A percentile compares a stretch with the other conserved stretches of the same genome.
phyloP scores from a whole-genome alignment of 192 early-diverging fungal species.

The Umbelopsis isabellina region DNA sequence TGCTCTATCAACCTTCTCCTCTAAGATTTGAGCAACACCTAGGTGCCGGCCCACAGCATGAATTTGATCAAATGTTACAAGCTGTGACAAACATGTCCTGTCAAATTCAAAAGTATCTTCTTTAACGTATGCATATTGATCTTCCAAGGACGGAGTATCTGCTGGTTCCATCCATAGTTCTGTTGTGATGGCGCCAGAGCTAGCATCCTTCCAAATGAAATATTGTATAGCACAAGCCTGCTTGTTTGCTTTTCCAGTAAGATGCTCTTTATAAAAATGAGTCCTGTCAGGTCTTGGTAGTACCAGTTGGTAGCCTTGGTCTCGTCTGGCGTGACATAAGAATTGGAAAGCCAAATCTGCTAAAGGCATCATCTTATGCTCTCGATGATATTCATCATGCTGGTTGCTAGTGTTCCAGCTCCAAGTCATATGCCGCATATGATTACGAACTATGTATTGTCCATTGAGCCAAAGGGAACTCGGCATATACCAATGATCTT shows the following conservation, averaged over 20 bases:
- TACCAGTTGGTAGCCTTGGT: conserved; percentile 50
- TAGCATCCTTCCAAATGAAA: conserved; percentile 48
- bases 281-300: conserved; percentile 42
- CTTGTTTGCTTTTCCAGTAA: background rate
- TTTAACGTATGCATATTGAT: conserved; percentile 26
- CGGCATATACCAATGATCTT: conserved; percentile 37
- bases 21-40: conserved; percentile 23
- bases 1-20: background rate
- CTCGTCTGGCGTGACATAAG: conserved; percentile 52
- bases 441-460: conserved; percentile 50
- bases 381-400: conserved; percentile 33
- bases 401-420: conserved; percentile 45
- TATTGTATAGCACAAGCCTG: conserved; percentile 51
- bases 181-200: conserved; percentile 49
- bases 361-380: conserved; percentile 47
- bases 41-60: conserved; percentile 50
- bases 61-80: conserved; percentile 62
- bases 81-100: conserved; percentile 49
- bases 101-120: conserved; percentile 44
- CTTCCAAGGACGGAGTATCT: conserved; percentile 21
- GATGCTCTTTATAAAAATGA: conserved; percentile 53
- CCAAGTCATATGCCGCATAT: conserved; percentile 53
- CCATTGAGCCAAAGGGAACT: conserved; percentile 28
- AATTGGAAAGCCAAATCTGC: conserved; percentile 62
- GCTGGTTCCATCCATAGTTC: conserved; percentile 61